Conservation (phyloP, 768 basidiomycete genomes). For the Lentinula guzmanii region DNA sequence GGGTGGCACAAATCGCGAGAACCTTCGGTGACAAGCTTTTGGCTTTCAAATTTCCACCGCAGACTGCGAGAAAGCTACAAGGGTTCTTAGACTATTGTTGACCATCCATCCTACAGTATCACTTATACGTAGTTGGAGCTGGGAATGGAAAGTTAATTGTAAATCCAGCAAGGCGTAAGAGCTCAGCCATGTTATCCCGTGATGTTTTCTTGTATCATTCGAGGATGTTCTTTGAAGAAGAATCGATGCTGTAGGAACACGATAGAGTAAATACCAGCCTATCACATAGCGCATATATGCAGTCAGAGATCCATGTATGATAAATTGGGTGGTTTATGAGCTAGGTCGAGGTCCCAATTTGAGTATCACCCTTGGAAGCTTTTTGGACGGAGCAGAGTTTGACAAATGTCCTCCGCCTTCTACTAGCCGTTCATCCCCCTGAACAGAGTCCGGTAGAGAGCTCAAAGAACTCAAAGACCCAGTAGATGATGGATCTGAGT, state of each 20-base stretch:
- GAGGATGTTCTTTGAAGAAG: too few species aligned
- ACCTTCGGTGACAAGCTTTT: constrained; percentile 71
- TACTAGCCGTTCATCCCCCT: background rate
- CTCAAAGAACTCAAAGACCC: background rate
- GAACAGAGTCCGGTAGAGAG: background rate
- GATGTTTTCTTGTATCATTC: too few species aligned
- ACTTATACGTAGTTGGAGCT: too few species aligned
- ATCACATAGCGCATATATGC: too few species aligned
- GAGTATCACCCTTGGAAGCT: constrained; percentile 48
- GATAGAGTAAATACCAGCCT: too few species aligned
- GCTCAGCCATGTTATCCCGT: too few species aligned
- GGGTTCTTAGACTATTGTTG: constrained; percentile 55
- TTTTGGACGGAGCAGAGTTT: constrained; percentile 23
- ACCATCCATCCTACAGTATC: background rate
- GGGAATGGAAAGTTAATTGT: too few species aligned
- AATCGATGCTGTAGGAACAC: too few species aligned
- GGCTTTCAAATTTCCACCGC: constrained; percentile 77
- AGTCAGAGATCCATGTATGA: too few species aligned
- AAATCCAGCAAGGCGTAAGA: too few species aligned
- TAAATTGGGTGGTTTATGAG: background rate
- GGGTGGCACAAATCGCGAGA: constrained; percentile 56
- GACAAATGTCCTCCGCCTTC: background rate
- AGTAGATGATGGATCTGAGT: background rate
- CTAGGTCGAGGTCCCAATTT: constrained; percentile 40
- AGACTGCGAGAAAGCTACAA: constrained; percentile 61